Percentiles rank a stretch among this genome's conserved stretches.
These are phyloP conservation scores for Yarrowia deformans DNA, from an alignment of 805 yeast species.

Conservation along the genomic window DNA sequence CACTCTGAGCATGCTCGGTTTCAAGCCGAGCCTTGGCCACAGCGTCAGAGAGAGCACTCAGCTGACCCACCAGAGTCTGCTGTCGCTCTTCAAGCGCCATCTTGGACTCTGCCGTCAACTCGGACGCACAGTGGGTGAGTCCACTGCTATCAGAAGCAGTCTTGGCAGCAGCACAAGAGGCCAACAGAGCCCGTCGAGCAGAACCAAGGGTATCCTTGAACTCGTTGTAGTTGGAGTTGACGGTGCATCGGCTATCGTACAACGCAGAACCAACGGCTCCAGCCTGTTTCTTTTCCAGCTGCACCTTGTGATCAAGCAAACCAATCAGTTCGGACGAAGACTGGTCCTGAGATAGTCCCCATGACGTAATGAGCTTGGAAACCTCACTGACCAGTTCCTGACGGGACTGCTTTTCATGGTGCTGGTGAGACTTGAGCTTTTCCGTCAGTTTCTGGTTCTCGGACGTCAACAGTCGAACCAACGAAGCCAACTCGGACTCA, in stretches of 20 bases:
- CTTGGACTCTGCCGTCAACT: conserved; percentile 4
- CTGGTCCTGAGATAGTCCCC: background rate
- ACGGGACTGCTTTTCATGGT: conserved; percentile 17
- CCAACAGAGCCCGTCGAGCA: conserved; percentile 6
- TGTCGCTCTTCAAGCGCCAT: conserved; percentile 27
- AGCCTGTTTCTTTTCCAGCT: conserved; percentile 21
- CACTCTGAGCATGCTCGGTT: conserved; percentile 28
- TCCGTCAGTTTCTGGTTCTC: conserved; percentile 17
- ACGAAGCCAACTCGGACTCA: conserved; percentile 22
- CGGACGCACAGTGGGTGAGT: conserved; percentile 12
- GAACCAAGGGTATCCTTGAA: conserved; percentile 15
- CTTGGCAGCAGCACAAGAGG: conserved; percentile 23
- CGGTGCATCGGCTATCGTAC: conserved; percentile 8
- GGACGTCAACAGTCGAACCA: conserved; percentile 15
- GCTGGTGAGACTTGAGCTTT: conserved; percentile 14
- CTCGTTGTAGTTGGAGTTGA: conserved; percentile 6
- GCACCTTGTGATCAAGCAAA: conserved; percentile 2
- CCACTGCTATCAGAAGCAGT: conserved; percentile 26
- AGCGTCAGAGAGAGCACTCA: conserved; percentile 10
- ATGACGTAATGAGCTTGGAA: background rate
- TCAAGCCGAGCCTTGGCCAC: conserved; percentile 25
- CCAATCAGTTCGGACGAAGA: conserved; percentile 5
- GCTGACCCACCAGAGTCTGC: conserved; percentile 21
- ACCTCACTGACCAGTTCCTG: conserved; percentile 7
- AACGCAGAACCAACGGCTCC: conserved; percentile 20